phyloP scores from a whole-genome alignment of 768 basidiomycete species.

The Tulasnella sp. region DNA sequence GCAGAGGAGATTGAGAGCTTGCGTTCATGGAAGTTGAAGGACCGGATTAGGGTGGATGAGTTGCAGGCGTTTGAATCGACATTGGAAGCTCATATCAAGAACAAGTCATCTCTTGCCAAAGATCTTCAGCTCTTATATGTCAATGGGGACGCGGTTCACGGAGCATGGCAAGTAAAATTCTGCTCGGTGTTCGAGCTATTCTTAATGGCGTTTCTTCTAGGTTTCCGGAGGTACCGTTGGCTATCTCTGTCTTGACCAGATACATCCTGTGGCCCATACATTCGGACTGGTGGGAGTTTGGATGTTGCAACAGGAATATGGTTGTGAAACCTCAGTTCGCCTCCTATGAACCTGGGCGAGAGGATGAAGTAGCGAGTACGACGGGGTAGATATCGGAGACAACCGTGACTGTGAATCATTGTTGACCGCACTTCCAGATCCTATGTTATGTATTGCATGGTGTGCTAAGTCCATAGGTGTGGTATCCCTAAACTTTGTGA shows the following conservation, averaged over 20 bases:
- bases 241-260: neutral
- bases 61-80: neutral
- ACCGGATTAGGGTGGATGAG: neutral
- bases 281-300: neutral
- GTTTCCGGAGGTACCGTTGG: neutral
- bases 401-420: too few relatives aligned
- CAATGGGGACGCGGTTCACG: neutral
- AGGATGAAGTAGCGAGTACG: neutral
- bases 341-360: neutral
- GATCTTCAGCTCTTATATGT: neutral
- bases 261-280: neutral
- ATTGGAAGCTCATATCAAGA: neutral
- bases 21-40: neutral
- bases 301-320: neutral
- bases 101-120: neutral
- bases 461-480: too few relatives aligned
- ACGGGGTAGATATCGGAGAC: neutral
- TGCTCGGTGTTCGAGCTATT: too few relatives aligned
- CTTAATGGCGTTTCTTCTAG: neutral
- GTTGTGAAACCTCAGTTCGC: neutral
- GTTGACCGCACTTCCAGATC: too few relatives aligned
- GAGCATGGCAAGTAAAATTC: neutral
- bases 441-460: too few relatives aligned
- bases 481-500: too few relatives aligned
- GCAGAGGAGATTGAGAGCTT: neutral